Base-by-base conservation (phyloP, 345 rosid genomes). In the Stellera chamaejasme region DNA sequence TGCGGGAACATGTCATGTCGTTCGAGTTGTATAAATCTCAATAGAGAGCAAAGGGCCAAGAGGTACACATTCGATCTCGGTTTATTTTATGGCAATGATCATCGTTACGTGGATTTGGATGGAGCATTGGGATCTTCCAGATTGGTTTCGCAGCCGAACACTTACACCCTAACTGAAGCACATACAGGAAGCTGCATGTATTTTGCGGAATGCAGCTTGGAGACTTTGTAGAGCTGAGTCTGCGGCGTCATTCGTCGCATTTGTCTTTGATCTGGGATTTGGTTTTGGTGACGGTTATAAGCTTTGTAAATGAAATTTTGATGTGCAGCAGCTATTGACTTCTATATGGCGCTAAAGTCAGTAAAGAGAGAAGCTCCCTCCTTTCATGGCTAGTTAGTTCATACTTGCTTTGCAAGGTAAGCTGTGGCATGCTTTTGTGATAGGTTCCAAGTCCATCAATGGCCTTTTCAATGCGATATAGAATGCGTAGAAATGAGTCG, bases 151-250 rank as follows among this genome's bases (percentile, higher is more conserved):
- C 48, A 54, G 19, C 48, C 55, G 43, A 14, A 13, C 50, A 27
- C 58, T 62, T 50, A 23, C 48, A 58, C 48, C 60, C 58, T 58
- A 10, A 55, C 64, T 10, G 10, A 60, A 59, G 39, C 48, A 39
- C 14, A 56, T 54, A 55, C 58, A 51, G 27, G 25, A 55, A 32
- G 58, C 56, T 62, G 52, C 45, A 16, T 10, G 45, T 48, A 51
- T 56, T 45, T 9, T 56, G 28, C 42, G 32, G 50, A 48, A 7
- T 52, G 50, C 49, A 49, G 62, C 72, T 53, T 58, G 23, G 15
- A 27, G 48, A 48, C 43, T 15, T 43, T 59, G 72, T 63, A 63
- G 66, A 52, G 65, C 60, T n/a, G 16, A 28, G 56, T 47, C 63
- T 8, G 39, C 39, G 9, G 39, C 39, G 8, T 32, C 39, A 8